phyloP scores from a whole-genome alignment of 2,329 filamentous ascomycete genomes.

The Cercospora sp. region DNA sequence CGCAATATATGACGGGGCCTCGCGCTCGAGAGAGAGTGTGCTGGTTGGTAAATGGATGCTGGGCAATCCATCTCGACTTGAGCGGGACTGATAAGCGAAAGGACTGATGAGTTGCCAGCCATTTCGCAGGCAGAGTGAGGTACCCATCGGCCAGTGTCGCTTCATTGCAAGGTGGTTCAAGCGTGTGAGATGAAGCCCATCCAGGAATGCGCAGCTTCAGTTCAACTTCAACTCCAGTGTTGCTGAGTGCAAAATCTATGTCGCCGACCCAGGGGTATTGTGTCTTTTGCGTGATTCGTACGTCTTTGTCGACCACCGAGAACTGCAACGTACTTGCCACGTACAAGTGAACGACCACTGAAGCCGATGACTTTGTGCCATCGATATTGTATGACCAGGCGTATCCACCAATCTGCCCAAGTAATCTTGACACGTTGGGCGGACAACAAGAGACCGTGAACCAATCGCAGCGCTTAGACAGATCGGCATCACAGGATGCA shows the following conservation, averaged over 20 bases:
- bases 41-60: conserved; percentile 60
- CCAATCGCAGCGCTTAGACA: conserved; percentile 57
- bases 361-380: conserved; percentile 27
- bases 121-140: conserved; percentile 48
- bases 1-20: conserved; percentile 62
- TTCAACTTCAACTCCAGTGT: conserved; percentile 39
- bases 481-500: conserved; percentile 54
- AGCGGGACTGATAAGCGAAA: conserved; percentile 53
- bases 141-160: conserved; percentile 52
- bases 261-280: conserved; percentile 61
- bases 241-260: conserved; percentile 49
- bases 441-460: conserved; percentile 63
- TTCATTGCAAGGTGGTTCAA: conserved; percentile 42
- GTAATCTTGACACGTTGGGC: conserved; percentile 58
- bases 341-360: conserved; percentile 60
- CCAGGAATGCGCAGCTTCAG: conserved; percentile 57
- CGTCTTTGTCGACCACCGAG: conserved; percentile 36
- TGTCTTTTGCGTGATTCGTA: conserved; percentile 53
- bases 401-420: conserved; percentile 60
- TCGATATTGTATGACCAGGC: conserved; percentile 51
- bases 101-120: conserved; percentile 42
- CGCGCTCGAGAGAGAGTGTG: conserved; percentile 56
- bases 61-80: conserved; percentile 51
- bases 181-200: conserved; percentile 48
- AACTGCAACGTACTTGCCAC: conserved; percentile 51